Evolutionary conservation across 331 rosid genomes (phyloP), one percentile per base, ranked within the genome.

Genomic region (Erythrophleum ivorense): DNA sequence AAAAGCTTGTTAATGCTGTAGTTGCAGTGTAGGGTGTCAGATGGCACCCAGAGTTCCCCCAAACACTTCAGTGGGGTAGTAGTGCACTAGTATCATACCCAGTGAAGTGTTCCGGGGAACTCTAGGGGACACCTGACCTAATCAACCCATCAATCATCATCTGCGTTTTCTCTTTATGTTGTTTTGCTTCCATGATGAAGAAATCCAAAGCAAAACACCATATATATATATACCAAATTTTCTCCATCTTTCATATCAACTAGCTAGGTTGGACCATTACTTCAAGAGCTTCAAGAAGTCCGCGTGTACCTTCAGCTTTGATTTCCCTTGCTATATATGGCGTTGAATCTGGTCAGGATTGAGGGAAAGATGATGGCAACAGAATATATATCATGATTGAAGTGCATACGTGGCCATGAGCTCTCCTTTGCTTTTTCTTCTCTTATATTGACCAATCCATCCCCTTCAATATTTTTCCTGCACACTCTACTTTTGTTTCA

Each of bases 341-440:
- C 16, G 52, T n/a, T 88, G 88, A 88, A 85, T 66, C 45, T 80
- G 80, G 87, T 18, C 88, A 55, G 46, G 63, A 83, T 77, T 76
- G 73, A 62, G 85, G 90, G 82, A 29, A 58, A 69, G 41, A 73
- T 73, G 49, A 36, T 10, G 70, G 53, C 29, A 54, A 80, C 52
- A 63, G 85, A 82, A 82, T 71, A 77, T 45, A 62, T 31, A 38
- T 15, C 2, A 4, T 43, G 3, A 0, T 70, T 38, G 34, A 70
- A 64, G 78, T 58, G 4, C 29, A 6, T 29, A 4, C 5, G 34
- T 21, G 38, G 12, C 15, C 36, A 9, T 10, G 7, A 29, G 16
- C 66, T 10, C 66, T 59, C 41, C 68, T 13, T 29, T 57, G 3
- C 55, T 14, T 50, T 50, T 14, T 14, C 54, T 59, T 41, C 41